Conservation (phyloP, 192 early-diverging fungal genomes). For the Piromyces finnis region DNA sequence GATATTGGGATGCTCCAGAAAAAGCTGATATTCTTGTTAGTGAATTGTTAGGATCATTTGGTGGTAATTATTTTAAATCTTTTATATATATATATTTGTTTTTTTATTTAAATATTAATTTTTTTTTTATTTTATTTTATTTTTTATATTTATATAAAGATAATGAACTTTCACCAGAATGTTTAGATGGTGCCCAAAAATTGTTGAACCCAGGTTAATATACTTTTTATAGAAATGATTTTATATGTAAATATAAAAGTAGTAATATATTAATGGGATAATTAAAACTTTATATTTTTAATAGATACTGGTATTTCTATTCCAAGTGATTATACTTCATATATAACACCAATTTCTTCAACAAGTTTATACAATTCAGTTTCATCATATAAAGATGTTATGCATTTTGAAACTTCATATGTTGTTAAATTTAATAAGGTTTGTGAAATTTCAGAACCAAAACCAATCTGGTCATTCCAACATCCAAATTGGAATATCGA, state of each 20-base stretch:
- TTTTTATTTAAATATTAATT: not conserved
- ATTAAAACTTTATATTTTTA: no score
- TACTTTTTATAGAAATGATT: no score
- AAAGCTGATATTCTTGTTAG: slow-evolving; percentile 83
- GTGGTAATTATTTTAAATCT: slow-evolving; percentile 23
- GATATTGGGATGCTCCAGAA: slow-evolving; percentile 52
- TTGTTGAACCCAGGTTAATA: slow-evolving; percentile 39
- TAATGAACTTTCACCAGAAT: slow-evolving; percentile 99
- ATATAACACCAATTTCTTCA: slow-evolving; percentile 73
- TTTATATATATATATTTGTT: not conserved
- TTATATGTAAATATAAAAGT: no score
- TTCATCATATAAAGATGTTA: slow-evolving; percentile 36
- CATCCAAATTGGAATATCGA: slow-evolving; percentile 42
- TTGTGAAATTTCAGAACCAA: slow-evolving; percentile 18
- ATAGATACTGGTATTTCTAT: slow-evolving; percentile 77
- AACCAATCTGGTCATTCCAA: slow-evolving; percentile 61
- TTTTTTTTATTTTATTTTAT: not conserved
- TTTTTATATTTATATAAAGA: slow-evolving; percentile 20
- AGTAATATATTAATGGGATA: no score
- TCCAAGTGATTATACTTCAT: slow-evolving; percentile 68
- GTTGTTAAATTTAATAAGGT: slow-evolving; percentile 82
- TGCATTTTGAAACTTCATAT: slow-evolving; percentile 77
- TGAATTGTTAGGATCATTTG: slow-evolving; percentile 93
- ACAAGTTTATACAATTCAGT: slow-evolving; percentile 63
- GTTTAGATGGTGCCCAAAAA: slow-evolving; percentile 74